Conservation (phyloP, 164 flowering plant species). For the Annona squamosa region DNA sequence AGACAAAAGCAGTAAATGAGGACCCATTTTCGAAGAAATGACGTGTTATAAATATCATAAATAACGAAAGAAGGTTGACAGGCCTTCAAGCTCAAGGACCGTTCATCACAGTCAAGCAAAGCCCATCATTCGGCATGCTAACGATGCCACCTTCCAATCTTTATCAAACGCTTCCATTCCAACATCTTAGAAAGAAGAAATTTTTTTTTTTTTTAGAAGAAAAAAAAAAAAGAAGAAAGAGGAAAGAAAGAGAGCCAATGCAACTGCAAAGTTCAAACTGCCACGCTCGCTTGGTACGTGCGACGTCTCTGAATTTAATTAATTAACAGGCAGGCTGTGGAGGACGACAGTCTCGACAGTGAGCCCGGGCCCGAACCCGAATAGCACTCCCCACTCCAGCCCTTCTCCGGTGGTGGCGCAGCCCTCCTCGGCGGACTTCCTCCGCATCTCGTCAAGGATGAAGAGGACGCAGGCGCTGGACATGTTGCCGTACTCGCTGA, state of each 20-base stretch:
- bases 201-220: too few species aligned
- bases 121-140: not conserved
- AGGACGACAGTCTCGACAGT: conserved; percentile 25
- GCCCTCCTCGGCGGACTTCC: conserved; percentile 16
- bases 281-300: not conserved
- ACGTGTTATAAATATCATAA: too few species aligned
- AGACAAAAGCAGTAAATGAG: not conserved
- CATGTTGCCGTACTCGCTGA: conserved; percentile 26
- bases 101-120: not conserved
- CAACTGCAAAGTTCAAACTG: not conserved
- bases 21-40: not conserved
- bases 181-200: not conserved
- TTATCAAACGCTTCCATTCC: not conserved
- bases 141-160: not conserved
- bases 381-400: conserved; percentile 25
- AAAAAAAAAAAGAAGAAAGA: not conserved
- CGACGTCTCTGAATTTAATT: not conserved
- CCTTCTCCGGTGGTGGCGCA: conserved; percentile 18
- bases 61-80: not conserved
- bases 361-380: conserved; percentile 24
- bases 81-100: not conserved
- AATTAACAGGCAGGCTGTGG: conserved; percentile 7
- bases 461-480: conserved; percentile 23
- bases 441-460: conserved; percentile 23
- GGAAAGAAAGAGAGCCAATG: not conserved